These are phyloP conservation scores for Chimonanthus praecox DNA, from an alignment of 164 flowering plant species.

Conservation along the genomic window DNA sequence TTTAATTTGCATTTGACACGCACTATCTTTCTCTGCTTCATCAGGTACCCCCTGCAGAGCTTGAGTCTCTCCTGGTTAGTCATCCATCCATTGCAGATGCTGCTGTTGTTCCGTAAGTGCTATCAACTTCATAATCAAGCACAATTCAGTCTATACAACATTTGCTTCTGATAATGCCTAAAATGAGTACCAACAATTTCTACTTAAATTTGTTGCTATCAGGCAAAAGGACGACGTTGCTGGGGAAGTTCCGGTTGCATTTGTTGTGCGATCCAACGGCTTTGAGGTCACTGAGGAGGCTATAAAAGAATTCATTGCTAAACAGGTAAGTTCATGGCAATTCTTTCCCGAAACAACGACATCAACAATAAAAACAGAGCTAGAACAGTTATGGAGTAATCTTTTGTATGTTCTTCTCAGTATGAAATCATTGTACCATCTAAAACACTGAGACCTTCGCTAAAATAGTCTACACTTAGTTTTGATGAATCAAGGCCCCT, in stretches of 20 bases:
- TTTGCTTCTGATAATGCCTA: neutral
- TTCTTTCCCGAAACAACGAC: too few species aligned
- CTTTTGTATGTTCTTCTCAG: too few species aligned
- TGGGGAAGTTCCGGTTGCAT: conserved; percentile 90
- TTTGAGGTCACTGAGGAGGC: conserved; percentile 58
- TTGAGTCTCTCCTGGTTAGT: conserved; percentile 61
- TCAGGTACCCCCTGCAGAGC: conserved; percentile 89
- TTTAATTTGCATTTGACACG: too few species aligned
- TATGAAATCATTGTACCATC: too few species aligned
- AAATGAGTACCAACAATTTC: neutral
- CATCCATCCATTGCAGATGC: conserved; percentile 76
- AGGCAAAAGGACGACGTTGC: conserved; percentile 69
- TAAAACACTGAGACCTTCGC: too few species aligned
- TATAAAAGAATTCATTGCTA: conserved; percentile 59
- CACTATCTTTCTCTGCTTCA: too few species aligned
- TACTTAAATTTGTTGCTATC: neutral
- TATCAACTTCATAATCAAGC: neutral
- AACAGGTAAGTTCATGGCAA: conserved; percentile 38
- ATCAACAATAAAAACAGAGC: too few species aligned
- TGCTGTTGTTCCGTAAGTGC: conserved; percentile 82
- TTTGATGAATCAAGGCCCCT: too few species aligned
- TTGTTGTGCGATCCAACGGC: conserved; percentile 53
- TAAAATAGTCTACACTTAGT: too few species aligned
- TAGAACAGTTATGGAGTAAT: too few species aligned
- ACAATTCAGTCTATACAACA: neutral